A percentile compares a stretch with the other conserved stretches of the same genome.
These are phyloP conservation scores for Mucor racemosus DNA, from an alignment of 371 early-diverging fungal species.

Conservation along the genomic window DNA sequence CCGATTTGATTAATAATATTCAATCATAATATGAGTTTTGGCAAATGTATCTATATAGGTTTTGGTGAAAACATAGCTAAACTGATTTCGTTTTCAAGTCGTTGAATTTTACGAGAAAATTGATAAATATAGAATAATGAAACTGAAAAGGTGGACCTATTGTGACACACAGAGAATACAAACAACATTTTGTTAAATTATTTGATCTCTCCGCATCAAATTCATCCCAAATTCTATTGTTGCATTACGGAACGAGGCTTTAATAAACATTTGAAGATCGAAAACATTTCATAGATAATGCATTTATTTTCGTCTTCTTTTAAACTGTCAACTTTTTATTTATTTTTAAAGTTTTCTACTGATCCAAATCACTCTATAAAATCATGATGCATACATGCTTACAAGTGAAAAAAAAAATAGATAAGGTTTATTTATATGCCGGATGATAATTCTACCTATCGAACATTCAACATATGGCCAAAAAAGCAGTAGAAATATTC, in stretches of 20 bases:
- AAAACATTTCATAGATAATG: too few species aligned
- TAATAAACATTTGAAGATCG: not conserved
- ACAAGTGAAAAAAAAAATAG: not conserved
- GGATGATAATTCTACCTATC: slow-evolving; percentile 24
- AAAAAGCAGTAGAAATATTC: too few species aligned
- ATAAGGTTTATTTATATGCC: slow-evolving; percentile 1
- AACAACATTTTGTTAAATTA: not conserved
- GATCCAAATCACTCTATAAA: not conserved
- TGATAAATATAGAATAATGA: slow-evolving; percentile 1
- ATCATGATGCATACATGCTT: not conserved
- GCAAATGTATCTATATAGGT: not conserved
- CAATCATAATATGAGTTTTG: not conserved
- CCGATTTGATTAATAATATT: not conserved
- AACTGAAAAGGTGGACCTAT: not conserved
- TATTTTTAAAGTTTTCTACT: too few species aligned
- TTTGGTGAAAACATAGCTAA: too few species aligned
- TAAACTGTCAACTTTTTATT: too few species aligned
- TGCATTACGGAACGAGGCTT: slow-evolving; percentile 3
- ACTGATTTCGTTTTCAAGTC: too few species aligned
- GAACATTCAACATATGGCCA: not conserved
- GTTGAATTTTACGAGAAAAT: not conserved
- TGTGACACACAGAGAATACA: not conserved
- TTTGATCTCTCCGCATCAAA: slow-evolving; percentile 9
- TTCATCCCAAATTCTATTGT: not conserved
- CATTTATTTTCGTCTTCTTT: too few species aligned